Evolutionary conservation across 1,139 yeast genomes (phyloP).

Genomic region (Groenewaldozyma sp.): DNA sequence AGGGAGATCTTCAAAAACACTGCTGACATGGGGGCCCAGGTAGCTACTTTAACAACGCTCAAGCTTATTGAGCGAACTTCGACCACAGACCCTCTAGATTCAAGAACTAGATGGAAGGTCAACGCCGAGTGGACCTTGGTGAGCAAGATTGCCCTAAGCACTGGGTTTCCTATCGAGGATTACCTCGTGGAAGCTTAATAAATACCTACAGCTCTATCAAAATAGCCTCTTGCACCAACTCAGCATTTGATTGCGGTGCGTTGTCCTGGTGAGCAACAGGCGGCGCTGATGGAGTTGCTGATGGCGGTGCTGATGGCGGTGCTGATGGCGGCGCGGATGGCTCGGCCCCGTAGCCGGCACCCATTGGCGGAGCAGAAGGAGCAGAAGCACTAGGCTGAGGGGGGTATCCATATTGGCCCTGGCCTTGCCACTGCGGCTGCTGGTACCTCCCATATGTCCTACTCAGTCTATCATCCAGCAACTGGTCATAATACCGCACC

Average conservation of each 20-base stretch:
- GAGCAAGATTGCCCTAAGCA: conserved; percentile 41
- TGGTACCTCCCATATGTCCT: conserved; percentile 35
- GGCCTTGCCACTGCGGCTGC: background rate
- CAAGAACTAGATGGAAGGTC: conserved; percentile 57
- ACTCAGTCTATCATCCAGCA: conserved; percentile 58
- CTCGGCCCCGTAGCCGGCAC: background rate
- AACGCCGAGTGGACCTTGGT: conserved; percentile 48
- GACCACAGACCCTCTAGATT: conserved; percentile 48
- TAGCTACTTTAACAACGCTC: conserved; percentile 51
- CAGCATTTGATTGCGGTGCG: background rate
- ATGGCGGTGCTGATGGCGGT: background rate
- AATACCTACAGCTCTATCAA: background rate
- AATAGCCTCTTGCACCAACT: background rate
- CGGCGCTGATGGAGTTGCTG: conserved; percentile 1
- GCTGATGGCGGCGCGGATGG: conserved; percentile 1
- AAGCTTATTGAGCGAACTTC: conserved; percentile 43
- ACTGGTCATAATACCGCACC: conserved; percentile 65
- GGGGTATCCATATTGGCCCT: too few species aligned
- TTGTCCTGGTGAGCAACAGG: background rate
- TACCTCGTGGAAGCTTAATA: conserved; percentile 33
- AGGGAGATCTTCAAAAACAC: conserved; percentile 31
- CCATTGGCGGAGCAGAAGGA: conserved; percentile 7
- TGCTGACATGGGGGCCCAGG: conserved; percentile 46
- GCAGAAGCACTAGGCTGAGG: conserved; percentile 2
- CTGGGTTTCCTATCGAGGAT: conserved; percentile 46